Evolutionary conservation across 2,329 filamentous ascomycete species (phyloP).

Genomic region (Fusarium agapanthi): DNA sequence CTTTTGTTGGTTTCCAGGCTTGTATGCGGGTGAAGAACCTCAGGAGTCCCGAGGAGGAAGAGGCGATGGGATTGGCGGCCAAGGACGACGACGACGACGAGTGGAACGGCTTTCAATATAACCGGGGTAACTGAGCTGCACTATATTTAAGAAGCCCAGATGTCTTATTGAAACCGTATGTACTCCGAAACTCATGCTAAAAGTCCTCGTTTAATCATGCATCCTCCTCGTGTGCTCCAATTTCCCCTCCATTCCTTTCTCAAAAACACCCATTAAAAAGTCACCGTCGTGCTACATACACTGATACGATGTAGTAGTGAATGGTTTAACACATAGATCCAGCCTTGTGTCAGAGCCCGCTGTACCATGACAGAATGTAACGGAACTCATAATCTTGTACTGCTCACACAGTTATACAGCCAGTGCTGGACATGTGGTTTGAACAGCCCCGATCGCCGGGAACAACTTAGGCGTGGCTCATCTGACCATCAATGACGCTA

Average conservation of each 20-base stretch:
- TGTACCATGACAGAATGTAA: conserved; percentile 11
- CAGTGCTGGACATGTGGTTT: background rate
- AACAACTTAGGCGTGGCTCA: conserved; percentile 7
- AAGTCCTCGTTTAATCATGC: conserved; percentile 8
- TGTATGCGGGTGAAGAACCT: conserved; percentile 19
- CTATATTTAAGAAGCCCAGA: background rate
- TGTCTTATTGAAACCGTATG: conserved; percentile 10
- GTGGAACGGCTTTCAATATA: conserved; percentile 17
- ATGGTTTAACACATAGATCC: conserved; percentile 16
- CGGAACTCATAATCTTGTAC: background rate
- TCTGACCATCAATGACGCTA: conserved; percentile 35
- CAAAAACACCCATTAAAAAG: background rate
- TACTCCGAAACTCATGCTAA: conserved; percentile 9
- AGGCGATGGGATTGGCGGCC: conserved; percentile 4
- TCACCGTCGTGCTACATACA: conserved; percentile 17
- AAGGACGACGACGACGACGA: conserved; percentile 9
- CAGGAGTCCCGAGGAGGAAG: conserved; percentile 16
- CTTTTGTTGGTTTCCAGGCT: conserved; percentile 21
- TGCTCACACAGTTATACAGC: conserved; percentile 9
- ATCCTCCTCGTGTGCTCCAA: background rate
- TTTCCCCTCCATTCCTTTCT: background rate
- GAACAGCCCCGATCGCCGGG: background rate
- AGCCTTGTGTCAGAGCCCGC: conserved; percentile 7
- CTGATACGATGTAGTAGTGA: conserved; percentile 20
- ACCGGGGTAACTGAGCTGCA: conserved; percentile 2